Evolutionary conservation across 2,329 filamentous ascomycete species (phyloP).

Genomic region (Colletotrichum spinosum): DNA sequence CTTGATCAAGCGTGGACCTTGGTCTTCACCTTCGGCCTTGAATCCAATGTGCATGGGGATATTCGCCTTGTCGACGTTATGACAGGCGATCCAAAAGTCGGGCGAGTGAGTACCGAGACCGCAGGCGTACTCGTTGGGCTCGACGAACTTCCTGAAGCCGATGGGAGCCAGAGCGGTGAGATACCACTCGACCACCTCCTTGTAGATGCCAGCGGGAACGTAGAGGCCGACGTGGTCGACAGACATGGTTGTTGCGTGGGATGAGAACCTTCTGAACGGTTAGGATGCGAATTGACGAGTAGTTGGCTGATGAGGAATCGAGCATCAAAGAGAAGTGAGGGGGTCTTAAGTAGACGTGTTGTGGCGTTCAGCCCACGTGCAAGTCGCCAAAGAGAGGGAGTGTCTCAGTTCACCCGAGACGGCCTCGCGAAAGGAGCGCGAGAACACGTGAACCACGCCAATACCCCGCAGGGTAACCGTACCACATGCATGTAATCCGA

Average conservation of each 20-base stretch:
- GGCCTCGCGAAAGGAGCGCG: conserved; percentile 21
- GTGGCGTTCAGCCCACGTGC: not conserved
- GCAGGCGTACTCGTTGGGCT: conserved; percentile 44
- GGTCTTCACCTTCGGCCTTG: conserved; percentile 42
- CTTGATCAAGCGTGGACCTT: conserved; percentile 19
- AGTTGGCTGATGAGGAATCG: not conserved
- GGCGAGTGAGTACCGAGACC: conserved; percentile 46
- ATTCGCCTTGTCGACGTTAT: conserved; percentile 32
- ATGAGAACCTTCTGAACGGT: too few relatives aligned
- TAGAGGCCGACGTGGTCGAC: conserved; percentile 50
- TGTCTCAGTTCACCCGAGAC: not conserved
- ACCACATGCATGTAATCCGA: too few relatives aligned
- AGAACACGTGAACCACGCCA: conserved; percentile 11
- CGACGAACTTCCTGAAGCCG: conserved; percentile 47
- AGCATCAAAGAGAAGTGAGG: not conserved
- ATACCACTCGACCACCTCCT: conserved; percentile 48
- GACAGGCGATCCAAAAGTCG: conserved; percentile 47
- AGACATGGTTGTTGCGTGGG: conserved; percentile 43
- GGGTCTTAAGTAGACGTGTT: conserved; percentile 10
- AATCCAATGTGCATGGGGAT: conserved; percentile 47
- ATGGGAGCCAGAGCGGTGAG: conserved; percentile 49
- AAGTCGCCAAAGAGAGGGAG: conserved; percentile 1
- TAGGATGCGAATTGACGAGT: not conserved
- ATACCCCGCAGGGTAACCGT: too few relatives aligned
- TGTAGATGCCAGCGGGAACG: conserved; percentile 44